Evolutionary conservation across 2,329 filamentous ascomycete genomes (phyloP), one percentile per base, ranked within the genome.

Genomic region (Blastomyces emzantsi): DNA sequence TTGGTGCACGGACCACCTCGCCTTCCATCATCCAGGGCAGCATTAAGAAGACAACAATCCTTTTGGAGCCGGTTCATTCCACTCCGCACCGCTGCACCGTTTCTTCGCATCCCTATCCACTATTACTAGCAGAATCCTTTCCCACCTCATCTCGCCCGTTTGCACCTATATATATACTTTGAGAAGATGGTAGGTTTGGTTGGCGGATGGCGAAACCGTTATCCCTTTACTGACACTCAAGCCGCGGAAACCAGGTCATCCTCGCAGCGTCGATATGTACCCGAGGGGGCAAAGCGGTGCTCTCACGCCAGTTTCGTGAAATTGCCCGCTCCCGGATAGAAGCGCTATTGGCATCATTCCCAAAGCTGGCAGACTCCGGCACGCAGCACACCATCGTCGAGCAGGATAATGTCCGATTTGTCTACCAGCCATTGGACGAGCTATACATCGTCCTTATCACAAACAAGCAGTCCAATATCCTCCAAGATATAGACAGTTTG

Each of bases 391-490:
- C 94, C 36, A 99, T 90, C 6, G 92, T 97, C 72, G 94, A 99
- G 79, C 92, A 97, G 79, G 95, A 99, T 81, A 97, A 96, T 81
- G 94, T 99, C 73, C 93, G 94, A 80, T 99, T 97, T 75, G 94
- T 99, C 64, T 99, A 99, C 82, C 94, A 99, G 77, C 95, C 94
- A 65, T 85, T 99, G 68, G 95, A 99, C 80, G 95, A 99, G 82
- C 87, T 99, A 68, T 99, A 99, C 85, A 97, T 99, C 86, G 93
- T 99, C 69, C 87, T 99, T 73, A 97, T 99, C 79, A 99, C 95
- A 77, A 99, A 99, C 83, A 90, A 92, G 72, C 94, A 97, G 82
- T 97, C 93, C 77, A 99, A 99, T 80, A 99, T 99, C 70, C 85
- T 99, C 61, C 94, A 99, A 80, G 94, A 99, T 78, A 99, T 99